Evolutionary conservation across 2,329 filamentous ascomycete species (phyloP), one percentile per base, ranked within the genome.

Genomic region (Calycina marina): DNA sequence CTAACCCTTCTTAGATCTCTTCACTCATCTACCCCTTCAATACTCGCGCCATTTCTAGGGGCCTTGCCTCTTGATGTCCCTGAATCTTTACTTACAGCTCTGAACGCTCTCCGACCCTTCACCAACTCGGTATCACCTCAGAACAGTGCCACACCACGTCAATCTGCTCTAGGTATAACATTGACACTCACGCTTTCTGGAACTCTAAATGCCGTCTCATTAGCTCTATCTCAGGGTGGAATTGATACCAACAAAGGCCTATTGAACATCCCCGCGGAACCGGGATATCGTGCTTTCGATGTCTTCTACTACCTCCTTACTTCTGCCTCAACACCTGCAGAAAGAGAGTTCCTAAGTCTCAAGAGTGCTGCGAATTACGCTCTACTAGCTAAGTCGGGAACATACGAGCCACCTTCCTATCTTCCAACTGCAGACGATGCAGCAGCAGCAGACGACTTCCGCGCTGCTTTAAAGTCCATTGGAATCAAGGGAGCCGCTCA

Each of bases 301-400:
- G 90, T 93, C 30, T 96, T 98, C 52, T 96, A 98, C 60, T 96
- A 94, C 49, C 72, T 98, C 1, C 67, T 96, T 25, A 92, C 86
- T 0, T 85, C 81, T n/a, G 80, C 82, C 1, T 93, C 90, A 0
- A 90, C 83, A 1, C 74, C 79, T 4, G 77, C 84, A 2, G 90
- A 98, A 58, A 69, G 84, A 35, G 88, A 96, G 52, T 93, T 86
- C 39, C 61, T 98, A 10, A 75, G 79, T 15, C 67, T 98, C 17
- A 80, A 84, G 56, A 65, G 74, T 6, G 72, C 82, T 3, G 78
- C 81, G 4, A 66, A 70, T 26, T 98, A 96, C 54, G 58, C 73
- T 4, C 62, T 98, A 1, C 65, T 98, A 12, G 74, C 80, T 40
- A 77, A 75, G 46, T 93, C 88, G 2, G 77, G 76, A 28, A 94